Evolutionary conservation across 208 protist genomes (phyloP), one percentile per base, ranked within the genome.

Genomic region (Crithidia brevicula): DNA sequence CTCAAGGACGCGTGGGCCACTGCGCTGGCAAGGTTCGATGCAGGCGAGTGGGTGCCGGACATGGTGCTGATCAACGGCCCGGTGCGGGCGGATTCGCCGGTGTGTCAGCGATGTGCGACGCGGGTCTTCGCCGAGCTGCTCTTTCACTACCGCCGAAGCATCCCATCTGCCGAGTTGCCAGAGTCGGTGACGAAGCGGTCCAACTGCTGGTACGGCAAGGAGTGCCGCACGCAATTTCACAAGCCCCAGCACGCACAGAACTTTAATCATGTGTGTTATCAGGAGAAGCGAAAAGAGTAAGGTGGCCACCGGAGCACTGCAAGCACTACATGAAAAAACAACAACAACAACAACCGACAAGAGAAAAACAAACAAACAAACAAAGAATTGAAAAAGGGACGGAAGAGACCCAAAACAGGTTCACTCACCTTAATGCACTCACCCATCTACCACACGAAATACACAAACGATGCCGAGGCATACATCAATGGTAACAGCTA

Each of bases 231-330:
- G 28, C 90, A 96, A 59, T 89, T 83, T 28, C 82, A 92, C 72
- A 94, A 92, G n/a, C 40, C 27, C 18, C 69, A 80, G 25, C 94
- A 98, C 59, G 91, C 91, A 3, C 83, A 96, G 38, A 85, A 85
- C 20, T 96, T 83, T 38, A 97, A 95, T 46, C 94, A 98, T 70
- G 84, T 91, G 8, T 97, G 92, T 68, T 90, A 89, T 67, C 78
- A 92, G 50, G 86, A 92, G 64, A 95, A 95, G 71, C 80, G 90
- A 23, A 96, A 97, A 72, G 90, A 97, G 74, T 96, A 81, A 64
- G 15, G n/a, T n/a, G n/a, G 30, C 6, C 18, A 50, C 40, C 25
- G 36, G 38, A 31, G 45, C 10, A 30, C 18, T 27, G 27, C 36
- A 58, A 36, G 27, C 27, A 9, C 16, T 40, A 34, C 33, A 28